Evolutionary conservation across 805 yeast species (phyloP).

Genomic region (Nakazawaea anatomiae): DNA sequence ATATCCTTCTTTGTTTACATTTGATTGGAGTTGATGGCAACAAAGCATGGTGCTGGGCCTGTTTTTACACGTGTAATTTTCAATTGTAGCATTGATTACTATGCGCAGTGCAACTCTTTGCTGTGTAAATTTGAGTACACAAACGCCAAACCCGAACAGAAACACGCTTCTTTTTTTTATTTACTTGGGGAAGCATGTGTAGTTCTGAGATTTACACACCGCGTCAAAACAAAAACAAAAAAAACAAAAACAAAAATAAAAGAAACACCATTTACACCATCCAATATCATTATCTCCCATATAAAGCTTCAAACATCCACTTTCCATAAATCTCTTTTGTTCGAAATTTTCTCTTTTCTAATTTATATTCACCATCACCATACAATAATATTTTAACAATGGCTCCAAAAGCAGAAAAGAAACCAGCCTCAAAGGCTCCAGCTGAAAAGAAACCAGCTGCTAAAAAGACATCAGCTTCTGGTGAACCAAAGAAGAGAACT

Average conservation of each 20-base stretch:
- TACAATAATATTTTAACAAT: constrained; percentile 27
- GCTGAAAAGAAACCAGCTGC: constrained; percentile 95
- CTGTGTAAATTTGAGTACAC: not conserved
- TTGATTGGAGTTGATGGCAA: constrained; percentile 33
- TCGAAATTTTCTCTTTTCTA: not conserved
- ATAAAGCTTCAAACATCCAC: not conserved
- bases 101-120: too few species aligned
- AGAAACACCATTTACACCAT: not conserved
- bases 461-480: constrained; percentile 80
- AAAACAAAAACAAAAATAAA: not conserved
- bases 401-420: constrained; percentile 62
- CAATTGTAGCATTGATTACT: not conserved
- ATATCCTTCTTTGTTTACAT: not conserved
- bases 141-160: not conserved
- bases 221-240: not conserved
- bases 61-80: not conserved
- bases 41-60: constrained; percentile 64
- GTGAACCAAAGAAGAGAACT: constrained; percentile 84
- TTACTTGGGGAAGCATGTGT: not conserved
- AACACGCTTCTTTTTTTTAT: too few species aligned
- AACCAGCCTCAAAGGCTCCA: constrained; percentile 93
- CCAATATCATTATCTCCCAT: not conserved
- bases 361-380: not conserved
- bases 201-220: not conserved
- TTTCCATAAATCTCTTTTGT: not conserved